Percentiles rank a stretch among this genome's conserved stretches.
phyloP scores from a whole-genome alignment of 352 stramenopile genomes.

The Pythium dissimile region DNA sequence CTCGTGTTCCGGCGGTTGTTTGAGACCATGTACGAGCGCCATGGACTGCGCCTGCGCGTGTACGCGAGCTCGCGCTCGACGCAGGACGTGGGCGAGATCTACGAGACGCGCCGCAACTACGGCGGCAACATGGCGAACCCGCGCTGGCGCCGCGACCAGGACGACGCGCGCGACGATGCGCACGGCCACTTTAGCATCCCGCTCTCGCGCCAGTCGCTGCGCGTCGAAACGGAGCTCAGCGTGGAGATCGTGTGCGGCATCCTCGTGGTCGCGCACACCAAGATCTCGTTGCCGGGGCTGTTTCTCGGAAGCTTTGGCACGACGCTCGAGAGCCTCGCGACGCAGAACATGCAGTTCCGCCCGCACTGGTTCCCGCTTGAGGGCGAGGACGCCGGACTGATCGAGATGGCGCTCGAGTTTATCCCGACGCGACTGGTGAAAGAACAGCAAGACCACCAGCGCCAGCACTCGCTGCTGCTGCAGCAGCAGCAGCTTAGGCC shows the following conservation, averaged over 20 bases:
- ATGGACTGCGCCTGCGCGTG: conserved; percentile 41
- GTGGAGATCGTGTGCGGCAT: conserved; percentile 58
- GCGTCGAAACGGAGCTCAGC: conserved; percentile 37
- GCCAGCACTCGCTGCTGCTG: not conserved
- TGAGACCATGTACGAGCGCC: conserved; percentile 39
- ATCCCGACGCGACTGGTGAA: conserved; percentile 18
- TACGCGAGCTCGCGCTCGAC: conserved; percentile 20
- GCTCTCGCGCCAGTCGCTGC: conserved; percentile 24
- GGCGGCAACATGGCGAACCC: conserved; percentile 38
- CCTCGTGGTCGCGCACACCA: conserved; percentile 36
- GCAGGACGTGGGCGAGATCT: conserved; percentile 30
- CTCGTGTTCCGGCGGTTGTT: conserved; percentile 41
- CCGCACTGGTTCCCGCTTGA: conserved; percentile 45
- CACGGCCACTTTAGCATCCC: conserved; percentile 38
- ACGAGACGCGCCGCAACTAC: conserved; percentile 41
- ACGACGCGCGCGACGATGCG: conserved; percentile 22
- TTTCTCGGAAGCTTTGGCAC: conserved; percentile 19
- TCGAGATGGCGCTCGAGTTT: conserved; percentile 56
- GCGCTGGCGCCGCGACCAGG: conserved; percentile 32
- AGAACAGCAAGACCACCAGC: conserved; percentile 3
- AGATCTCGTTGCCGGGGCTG: conserved; percentile 18
- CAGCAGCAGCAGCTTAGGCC: not conserved
- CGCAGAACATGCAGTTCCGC: conserved; percentile 15
- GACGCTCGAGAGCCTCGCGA: conserved; percentile 5
- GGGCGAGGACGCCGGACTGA: conserved; percentile 34